Conservation (phyloP, 352 stramenopile species). For the Globisporangium megalacanthum region DNA sequence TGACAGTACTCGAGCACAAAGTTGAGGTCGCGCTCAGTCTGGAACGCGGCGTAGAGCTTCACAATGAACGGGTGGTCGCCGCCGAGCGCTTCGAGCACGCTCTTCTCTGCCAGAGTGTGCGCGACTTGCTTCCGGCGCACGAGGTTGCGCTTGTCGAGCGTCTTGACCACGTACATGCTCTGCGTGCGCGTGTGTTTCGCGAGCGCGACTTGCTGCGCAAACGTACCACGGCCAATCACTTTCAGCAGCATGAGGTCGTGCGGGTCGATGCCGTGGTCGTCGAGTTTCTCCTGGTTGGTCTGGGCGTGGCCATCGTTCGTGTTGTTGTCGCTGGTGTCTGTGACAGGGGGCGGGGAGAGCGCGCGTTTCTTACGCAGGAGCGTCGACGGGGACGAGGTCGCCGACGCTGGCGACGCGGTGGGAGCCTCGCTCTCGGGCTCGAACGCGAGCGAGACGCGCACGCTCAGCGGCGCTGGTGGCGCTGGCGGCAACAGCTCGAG, state of each 20-base stretch:
- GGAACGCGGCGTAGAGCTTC: constrained; percentile 62
- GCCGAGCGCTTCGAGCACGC: constrained; percentile 53
- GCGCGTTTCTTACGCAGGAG: background rate
- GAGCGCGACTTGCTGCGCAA: constrained; percentile 76
- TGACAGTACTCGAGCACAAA: constrained; percentile 86
- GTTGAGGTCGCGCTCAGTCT: constrained; percentile 71
- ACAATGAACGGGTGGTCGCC: constrained; percentile 74
- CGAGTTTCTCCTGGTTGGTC: background rate
- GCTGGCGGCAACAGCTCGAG: background rate
- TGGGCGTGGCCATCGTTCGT: background rate
- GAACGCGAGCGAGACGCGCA: constrained; percentile 1
- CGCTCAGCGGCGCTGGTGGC: background rate
- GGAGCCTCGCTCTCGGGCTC: background rate
- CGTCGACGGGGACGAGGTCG: background rate
- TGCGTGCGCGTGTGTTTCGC: constrained; percentile 48
- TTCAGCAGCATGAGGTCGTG: constrained; percentile 76
- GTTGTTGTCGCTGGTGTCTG: background rate
- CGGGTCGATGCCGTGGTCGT: constrained; percentile 30
- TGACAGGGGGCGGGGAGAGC: background rate
- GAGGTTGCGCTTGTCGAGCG: constrained; percentile 70
- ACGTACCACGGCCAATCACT: constrained; percentile 82
- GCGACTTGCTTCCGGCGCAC: constrained; percentile 70
- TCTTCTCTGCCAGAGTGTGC: constrained; percentile 80
- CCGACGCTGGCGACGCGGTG: background rate
- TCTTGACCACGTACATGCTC: constrained; percentile 75